Percentiles rank a stretch among this genome's conserved stretches.
Conservation (phyloP, 768 basidiomycete genomes). For the Hypholoma sublateritium region DNA sequence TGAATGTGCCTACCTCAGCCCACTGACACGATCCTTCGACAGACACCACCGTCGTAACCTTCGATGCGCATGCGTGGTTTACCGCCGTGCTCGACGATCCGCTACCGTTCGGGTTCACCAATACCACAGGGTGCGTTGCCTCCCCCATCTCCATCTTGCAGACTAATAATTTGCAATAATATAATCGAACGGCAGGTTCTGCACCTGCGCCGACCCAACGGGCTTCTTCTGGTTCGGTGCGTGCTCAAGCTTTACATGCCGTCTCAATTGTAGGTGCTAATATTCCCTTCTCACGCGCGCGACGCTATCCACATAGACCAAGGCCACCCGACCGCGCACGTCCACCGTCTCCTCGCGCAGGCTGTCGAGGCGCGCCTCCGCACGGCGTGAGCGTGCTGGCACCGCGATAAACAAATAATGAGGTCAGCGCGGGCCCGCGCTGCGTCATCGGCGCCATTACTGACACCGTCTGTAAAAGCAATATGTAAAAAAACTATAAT, state of each 20-base stretch:
- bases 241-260: slow-evolving; percentile 22
- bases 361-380: slow-evolving; percentile 39
- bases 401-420: too few relatives aligned
- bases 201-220: slow-evolving; percentile 42
- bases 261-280: background rate
- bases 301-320: slow-evolving; percentile 31
- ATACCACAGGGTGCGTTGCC: slow-evolving; percentile 43
- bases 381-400: background rate
- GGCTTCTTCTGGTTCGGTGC: slow-evolving; percentile 55
- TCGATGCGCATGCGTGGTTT: slow-evolving; percentile 54
- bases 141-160: background rate
- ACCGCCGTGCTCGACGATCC: slow-evolving; percentile 42
- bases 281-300: background rate
- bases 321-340: slow-evolving; percentile 50
- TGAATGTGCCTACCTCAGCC: too few relatives aligned
- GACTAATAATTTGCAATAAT: slow-evolving; percentile 1
- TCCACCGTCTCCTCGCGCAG: slow-evolving; percentile 44
- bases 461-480: too few relatives aligned
- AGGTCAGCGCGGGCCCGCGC: too few relatives aligned
- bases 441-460: too few relatives aligned
- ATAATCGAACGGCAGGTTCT: slow-evolving; percentile 34
- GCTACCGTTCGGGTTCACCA: slow-evolving; percentile 41
- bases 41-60: slow-evolving; percentile 42
- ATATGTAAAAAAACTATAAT: too few relatives aligned
- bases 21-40: background rate